Conservation (phyloP, 176 grass and related monocot genomes). For the Elaeis guineensis region DNA sequence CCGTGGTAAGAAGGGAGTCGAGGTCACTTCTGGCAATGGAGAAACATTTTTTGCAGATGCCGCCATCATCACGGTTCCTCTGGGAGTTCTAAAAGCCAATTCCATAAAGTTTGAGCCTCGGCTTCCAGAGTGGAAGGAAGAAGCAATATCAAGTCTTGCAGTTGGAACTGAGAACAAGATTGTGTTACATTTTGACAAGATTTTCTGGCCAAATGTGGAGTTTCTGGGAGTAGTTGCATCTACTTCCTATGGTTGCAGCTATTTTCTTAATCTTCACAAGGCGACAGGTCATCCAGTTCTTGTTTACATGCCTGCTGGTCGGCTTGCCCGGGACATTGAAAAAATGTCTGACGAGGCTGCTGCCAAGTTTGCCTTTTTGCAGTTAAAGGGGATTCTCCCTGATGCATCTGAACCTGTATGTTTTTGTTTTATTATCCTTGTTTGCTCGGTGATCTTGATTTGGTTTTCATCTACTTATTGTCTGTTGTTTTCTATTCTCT, state of each 20-base stretch:
- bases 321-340: conserved; percentile 82
- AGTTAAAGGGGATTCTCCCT: conserved; percentile 84
- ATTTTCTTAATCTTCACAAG: conserved; percentile 99
- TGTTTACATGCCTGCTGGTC: conserved; percentile 96
- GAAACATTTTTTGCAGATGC: conserved; percentile 84
- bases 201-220: conserved; percentile 99
- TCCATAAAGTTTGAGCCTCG: conserved; percentile 73
- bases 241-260: conserved; percentile 90
- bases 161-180: conserved; percentile 96
- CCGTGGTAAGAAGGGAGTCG: conserved; percentile 73
- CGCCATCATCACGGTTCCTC: conserved; percentile 59
- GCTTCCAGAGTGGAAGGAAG: conserved; percentile 88
- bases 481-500: not conserved
- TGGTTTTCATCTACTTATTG: not conserved
- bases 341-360: conserved; percentile 87
- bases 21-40: conserved; percentile 81
- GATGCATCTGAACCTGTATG: conserved; percentile 79
- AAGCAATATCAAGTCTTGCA: conserved; percentile 62
- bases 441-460: not conserved
- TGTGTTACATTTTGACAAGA: conserved; percentile 73
- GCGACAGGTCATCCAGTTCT: conserved; percentile 84
- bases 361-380: conserved; percentile 77
- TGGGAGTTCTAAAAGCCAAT: conserved; percentile 82
- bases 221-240: conserved; percentile 85
- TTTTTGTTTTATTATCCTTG: not conserved